phyloP scores from a whole-genome alignment of 139 green algal genomes.

The Micractinium conductrix region DNA sequence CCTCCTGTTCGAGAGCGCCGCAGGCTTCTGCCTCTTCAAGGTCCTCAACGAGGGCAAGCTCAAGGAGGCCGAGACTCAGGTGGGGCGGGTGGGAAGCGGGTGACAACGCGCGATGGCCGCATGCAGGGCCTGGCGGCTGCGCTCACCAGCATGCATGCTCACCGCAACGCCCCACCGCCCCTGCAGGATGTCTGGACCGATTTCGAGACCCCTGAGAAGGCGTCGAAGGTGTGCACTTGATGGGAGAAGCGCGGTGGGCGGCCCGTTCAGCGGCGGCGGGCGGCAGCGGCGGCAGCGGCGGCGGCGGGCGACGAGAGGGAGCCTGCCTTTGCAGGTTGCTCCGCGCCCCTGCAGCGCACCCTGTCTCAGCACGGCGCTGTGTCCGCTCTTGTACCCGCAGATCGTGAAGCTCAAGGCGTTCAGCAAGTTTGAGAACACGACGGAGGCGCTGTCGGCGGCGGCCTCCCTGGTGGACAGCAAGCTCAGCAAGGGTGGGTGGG shows the following conservation, averaged over 20 bases:
- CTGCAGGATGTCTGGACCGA: conserved; percentile 86
- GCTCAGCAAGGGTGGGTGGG: conserved; percentile 87
- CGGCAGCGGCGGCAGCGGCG: no score
- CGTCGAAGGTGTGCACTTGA: conserved; percentile 80
- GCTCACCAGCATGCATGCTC: no score
- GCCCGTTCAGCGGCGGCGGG: no score
- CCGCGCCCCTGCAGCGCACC: not conserved
- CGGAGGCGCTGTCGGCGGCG: conserved; percentile 94
- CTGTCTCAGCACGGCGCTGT: not conserved
- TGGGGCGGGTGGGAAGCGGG: not conserved
- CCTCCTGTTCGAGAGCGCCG: conserved; percentile 95
- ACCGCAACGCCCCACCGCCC: no score
- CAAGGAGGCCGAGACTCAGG: conserved; percentile 75
- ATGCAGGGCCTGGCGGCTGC: no score
- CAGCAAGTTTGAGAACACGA: conserved; percentile 97
- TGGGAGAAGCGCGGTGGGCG: no score
- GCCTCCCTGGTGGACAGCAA: conserved; percentile 95
- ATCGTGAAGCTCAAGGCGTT: conserved; percentile 98
- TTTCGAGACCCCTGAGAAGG: conserved; percentile 85
- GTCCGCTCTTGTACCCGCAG: conserved; percentile 33
- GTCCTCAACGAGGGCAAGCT: conserved; percentile 93
- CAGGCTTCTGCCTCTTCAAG: conserved; percentile 98
- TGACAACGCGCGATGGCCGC: no score
- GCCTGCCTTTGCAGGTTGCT: no score
- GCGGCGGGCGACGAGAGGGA: no score